Conservation (phyloP, 2,329 filamentous ascomycete species). For the Microcyclospora tardicrescens region DNA sequence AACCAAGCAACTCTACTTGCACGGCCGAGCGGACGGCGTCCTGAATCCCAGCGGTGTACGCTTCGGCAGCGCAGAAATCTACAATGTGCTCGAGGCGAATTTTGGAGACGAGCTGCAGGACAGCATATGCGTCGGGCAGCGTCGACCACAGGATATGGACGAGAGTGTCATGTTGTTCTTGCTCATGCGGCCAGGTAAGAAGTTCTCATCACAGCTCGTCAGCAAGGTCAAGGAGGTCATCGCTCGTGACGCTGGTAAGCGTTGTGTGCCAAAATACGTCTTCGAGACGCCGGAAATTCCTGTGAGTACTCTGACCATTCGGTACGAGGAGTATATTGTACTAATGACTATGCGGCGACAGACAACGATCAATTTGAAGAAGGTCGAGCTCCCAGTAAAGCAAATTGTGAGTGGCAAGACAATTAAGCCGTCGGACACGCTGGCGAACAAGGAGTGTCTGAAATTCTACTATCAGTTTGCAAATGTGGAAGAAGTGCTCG, state of each 20-base stretch:
- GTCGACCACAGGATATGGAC: constrained; percentile 46
- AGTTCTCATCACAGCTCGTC: constrained; percentile 44
- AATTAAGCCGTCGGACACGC: constrained; percentile 62
- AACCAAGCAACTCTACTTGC: constrained; percentile 52
- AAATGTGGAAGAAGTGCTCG: constrained; percentile 49
- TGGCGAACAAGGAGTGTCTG: constrained; percentile 63
- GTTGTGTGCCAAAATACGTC: constrained; percentile 66
- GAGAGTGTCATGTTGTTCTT: constrained; percentile 49
- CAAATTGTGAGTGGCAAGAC: constrained; percentile 65
- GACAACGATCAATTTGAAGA: constrained; percentile 74
- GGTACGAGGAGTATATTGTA: not conserved
- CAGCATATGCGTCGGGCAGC: constrained; percentile 68
- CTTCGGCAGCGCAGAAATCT: constrained; percentile 71
- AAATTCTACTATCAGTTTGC: constrained; percentile 71
- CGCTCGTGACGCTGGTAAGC: constrained; percentile 50
- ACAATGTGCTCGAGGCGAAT: constrained; percentile 54
- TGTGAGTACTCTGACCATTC: constrained; percentile 35
- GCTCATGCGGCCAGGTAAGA: constrained; percentile 45
- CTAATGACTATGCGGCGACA: constrained; percentile 21
- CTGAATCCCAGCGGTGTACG: constrained; percentile 67
- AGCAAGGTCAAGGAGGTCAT: constrained; percentile 52
- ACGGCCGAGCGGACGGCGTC: constrained; percentile 64
- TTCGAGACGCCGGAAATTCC: constrained; percentile 74
- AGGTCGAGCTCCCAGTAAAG: constrained; percentile 74
- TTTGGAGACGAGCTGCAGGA: constrained; percentile 54